Evolutionary conservation across 2,329 filamentous ascomycete species (phyloP).

Genomic region (Cladosporium sp.): DNA sequence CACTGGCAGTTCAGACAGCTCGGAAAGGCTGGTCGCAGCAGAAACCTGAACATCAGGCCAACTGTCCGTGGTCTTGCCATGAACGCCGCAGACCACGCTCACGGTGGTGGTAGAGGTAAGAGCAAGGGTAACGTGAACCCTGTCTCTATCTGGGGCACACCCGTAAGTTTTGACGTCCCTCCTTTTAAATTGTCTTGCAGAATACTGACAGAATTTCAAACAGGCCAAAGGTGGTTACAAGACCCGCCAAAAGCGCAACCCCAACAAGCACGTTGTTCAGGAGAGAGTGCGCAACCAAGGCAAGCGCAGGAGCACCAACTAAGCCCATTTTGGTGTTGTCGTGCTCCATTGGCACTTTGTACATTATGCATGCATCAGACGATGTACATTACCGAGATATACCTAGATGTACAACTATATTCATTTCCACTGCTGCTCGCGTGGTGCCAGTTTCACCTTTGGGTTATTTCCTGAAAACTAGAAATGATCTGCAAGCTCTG

Average conservation of each 20-base stretch:
- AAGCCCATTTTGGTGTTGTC: background rate
- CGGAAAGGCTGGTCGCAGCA: conserved; percentile 90
- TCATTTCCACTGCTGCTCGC: background rate
- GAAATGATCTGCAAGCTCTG: background rate
- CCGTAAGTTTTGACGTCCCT: conserved; percentile 62
- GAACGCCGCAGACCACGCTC: conserved; percentile 98
- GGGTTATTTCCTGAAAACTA: background rate
- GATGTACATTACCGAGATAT: conserved; percentile 20
- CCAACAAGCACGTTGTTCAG: conserved; percentile 88
- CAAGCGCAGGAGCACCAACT: conserved; percentile 62
- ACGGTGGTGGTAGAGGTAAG: conserved; percentile 98
- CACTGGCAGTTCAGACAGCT: conserved; percentile 88
- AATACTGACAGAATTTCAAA: conserved; percentile 12
- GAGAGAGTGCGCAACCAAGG: conserved; percentile 86
- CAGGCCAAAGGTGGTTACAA: conserved; percentile 84
- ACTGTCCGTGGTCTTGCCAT: conserved; percentile 97
- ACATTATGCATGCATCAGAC: conserved; percentile 15
- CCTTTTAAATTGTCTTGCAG: background rate
- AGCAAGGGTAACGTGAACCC: conserved; percentile 97
- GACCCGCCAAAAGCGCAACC: conserved; percentile 83
- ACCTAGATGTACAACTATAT: conserved; percentile 21
- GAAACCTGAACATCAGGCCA: conserved; percentile 91
- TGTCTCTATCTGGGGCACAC: conserved; percentile 93
- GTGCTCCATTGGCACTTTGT: conserved; percentile 8
- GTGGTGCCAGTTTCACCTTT: background rate